Percentiles rank a stretch among this genome's conserved stretches.
Evolutionary conservation across 108 stramenopile genomes (phyloP).

Genomic region (Chaetoceros muelleri): DNA sequence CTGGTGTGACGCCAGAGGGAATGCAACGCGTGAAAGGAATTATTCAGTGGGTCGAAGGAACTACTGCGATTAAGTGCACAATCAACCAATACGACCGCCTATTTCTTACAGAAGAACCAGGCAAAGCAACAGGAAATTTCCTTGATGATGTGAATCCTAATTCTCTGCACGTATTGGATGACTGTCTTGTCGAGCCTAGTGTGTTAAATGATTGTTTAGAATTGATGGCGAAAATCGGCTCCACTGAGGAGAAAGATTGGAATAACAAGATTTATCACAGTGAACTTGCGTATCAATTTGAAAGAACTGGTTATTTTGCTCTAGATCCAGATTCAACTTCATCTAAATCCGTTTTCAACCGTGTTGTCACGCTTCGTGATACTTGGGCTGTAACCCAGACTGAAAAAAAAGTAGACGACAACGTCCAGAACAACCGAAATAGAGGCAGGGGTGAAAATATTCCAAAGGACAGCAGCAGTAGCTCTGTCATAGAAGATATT

Average conservation of each 20-base stretch:
- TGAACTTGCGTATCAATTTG: conserved; percentile 75
- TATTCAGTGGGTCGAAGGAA: conserved; percentile 83
- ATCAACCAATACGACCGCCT: conserved; percentile 82
- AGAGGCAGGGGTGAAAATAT: conserved; percentile 13
- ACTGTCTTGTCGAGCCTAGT: conserved; percentile 67
- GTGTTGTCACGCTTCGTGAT: conserved; percentile 77
- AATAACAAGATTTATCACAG: conserved; percentile 30
- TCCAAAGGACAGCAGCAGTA: conserved; percentile 7
- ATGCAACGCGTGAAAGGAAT: conserved; percentile 81
- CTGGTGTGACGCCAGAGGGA: conserved; percentile 76
- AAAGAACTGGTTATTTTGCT: conserved; percentile 81
- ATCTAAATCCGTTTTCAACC: conserved; percentile 68
- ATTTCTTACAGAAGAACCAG: conserved; percentile 75
- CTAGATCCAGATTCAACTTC: conserved; percentile 51
- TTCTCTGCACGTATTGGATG: conserved; percentile 49
- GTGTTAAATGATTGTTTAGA: conserved; percentile 42
- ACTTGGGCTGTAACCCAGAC: conserved; percentile 51
- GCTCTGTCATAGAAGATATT: conserved; percentile 44
- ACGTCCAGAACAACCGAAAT: conserved; percentile 10
- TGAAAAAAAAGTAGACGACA: conserved; percentile 11
- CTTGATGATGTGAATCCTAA: conserved; percentile 70
- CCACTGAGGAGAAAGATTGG: conserved; percentile 2
- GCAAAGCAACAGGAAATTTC: conserved; percentile 69
- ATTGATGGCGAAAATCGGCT: conserved; percentile 23
- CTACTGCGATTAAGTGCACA: conserved; percentile 43